Conservation (phyloP, 768 basidiomycete genomes). For the Xerocomus brunneocitrinus region DNA sequence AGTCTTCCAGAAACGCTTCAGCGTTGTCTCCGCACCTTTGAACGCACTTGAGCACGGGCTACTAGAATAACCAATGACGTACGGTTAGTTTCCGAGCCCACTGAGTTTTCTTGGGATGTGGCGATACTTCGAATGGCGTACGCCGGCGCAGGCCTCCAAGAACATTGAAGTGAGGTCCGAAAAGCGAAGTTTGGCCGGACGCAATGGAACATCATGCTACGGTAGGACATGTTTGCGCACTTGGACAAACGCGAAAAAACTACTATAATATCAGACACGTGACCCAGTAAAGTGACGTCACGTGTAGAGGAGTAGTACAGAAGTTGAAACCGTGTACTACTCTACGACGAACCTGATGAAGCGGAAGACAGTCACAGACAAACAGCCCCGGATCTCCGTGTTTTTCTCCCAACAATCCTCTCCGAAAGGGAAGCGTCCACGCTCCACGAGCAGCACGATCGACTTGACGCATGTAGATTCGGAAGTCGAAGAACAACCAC, state of each 20-base stretch:
- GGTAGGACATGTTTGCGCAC: conserved; percentile 6
- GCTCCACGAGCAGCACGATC: conserved; percentile 33
- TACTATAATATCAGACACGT: conserved; percentile 19
- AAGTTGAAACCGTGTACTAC: too few relatives aligned
- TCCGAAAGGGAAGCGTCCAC: conserved; percentile 27
- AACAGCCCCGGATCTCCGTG: conserved; percentile 39
- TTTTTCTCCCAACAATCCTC: conserved; percentile 34
- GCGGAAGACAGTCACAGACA: conserved; percentile 12
- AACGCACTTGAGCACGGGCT: conserved; percentile 3
- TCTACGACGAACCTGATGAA: conserved; percentile 11
- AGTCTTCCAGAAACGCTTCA: conserved; percentile 91
- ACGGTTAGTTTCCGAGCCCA: conserved; percentile 65
- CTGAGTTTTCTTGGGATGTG: conserved; percentile 37
- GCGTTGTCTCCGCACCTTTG: conserved; percentile 78
- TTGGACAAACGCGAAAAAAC: neutral
- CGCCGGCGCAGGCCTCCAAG: neutral
- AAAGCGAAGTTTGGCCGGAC: conserved; percentile 2
- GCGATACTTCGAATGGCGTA: conserved; percentile 5
- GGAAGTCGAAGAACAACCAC: conserved; percentile 23
- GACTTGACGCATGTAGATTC: conserved; percentile 50
- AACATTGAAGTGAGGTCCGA: neutral
- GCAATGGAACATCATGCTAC: conserved; percentile 4
- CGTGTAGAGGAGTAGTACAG: conserved; percentile 6
- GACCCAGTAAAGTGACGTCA: conserved; percentile 20
- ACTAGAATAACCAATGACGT: conserved; percentile 17